Percentiles rank a stretch among this genome's conserved stretches.
Conservation (phyloP, 2,329 filamentous ascomycete genomes). For the Shiraia bambusicola region DNA sequence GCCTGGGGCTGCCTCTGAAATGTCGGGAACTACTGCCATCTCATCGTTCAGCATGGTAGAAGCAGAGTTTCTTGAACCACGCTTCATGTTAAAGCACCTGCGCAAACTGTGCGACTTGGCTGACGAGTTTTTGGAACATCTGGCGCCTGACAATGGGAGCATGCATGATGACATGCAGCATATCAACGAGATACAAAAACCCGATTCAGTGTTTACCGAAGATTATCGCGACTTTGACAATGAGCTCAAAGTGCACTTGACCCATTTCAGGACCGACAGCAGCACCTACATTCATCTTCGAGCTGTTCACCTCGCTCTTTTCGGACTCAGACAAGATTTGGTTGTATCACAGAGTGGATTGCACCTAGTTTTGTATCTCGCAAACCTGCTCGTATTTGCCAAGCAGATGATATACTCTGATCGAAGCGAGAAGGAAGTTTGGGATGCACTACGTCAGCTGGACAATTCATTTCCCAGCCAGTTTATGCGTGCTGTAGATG, state of each 20-base stretch:
- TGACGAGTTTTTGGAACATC: constrained; percentile 32
- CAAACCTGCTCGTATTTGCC: constrained; percentile 49
- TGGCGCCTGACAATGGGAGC: constrained; percentile 31
- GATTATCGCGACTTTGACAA: constrained; percentile 40
- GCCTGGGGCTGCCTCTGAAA: constrained; percentile 44
- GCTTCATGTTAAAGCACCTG: constrained; percentile 46
- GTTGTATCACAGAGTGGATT: constrained; percentile 29
- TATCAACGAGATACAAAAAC: constrained; percentile 33
- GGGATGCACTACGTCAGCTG: constrained; percentile 33
- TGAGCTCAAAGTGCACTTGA: constrained; percentile 38
- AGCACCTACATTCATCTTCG: constrained; percentile 46
- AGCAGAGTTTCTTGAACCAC: constrained; percentile 45
- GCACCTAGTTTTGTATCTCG: constrained; percentile 47
- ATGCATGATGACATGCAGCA: constrained; percentile 21
- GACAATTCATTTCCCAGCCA: constrained; percentile 40
- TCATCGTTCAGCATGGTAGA: constrained; percentile 50
- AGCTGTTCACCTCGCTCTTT: constrained; percentile 43
- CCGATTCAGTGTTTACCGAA: constrained; percentile 44
- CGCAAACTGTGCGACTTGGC: constrained; percentile 39
- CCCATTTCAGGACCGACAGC: constrained; percentile 41
- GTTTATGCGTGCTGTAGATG: constrained; percentile 34
- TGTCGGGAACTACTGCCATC: constrained; percentile 52
- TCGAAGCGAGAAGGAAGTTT: constrained; percentile 27
- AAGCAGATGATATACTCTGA: constrained; percentile 40
- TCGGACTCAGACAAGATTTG: constrained; percentile 32